Evolutionary conservation across 345 rosid species (phyloP).

Genomic region (Corchorus olitorius): DNA sequence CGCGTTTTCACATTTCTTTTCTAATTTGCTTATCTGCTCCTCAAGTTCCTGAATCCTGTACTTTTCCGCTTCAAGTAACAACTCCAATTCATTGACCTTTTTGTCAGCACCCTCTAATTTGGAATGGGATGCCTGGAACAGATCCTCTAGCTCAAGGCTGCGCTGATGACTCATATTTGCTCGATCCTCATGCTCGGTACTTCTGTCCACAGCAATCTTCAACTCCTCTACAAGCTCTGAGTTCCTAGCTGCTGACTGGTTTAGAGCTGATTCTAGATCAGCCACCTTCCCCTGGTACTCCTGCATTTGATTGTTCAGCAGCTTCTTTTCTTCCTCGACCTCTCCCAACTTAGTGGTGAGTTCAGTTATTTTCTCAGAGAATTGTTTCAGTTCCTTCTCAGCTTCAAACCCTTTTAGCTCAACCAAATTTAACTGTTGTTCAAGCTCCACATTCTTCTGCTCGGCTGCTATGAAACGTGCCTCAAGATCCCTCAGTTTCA

Average conservation of each 20-base stretch:
- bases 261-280: conserved; percentile 58
- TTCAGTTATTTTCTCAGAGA: conserved; percentile 56
- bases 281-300: conserved; percentile 53
- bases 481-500: conserved; percentile 72
- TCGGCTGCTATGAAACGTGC: conserved; percentile 57
- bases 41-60: conserved; percentile 90
- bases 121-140: conserved; percentile 63
- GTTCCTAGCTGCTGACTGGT: conserved; percentile 40
- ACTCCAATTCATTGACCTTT: conserved; percentile 72
- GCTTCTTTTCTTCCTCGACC: conserved; percentile 65
- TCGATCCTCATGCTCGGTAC: conserved; percentile 69
- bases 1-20: conserved; percentile 64
- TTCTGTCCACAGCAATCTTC: conserved; percentile 50
- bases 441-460: conserved; percentile 75
- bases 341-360: conserved; percentile 49
- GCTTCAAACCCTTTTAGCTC: conserved; percentile 56
- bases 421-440: conserved; percentile 59
- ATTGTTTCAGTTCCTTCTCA: conserved; percentile 58
- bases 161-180: conserved; percentile 64
- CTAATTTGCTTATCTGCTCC: conserved; percentile 65
- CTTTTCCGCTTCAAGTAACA: conserved; percentile 92
- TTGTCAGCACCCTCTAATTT: conserved; percentile 72
- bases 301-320: conserved; percentile 42
- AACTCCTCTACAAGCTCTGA: conserved; percentile 68
- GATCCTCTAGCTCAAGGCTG: conserved; percentile 68